Conservation (phyloP, 768 basidiomycete species). For the Suillus fuscotomentosus region DNA sequence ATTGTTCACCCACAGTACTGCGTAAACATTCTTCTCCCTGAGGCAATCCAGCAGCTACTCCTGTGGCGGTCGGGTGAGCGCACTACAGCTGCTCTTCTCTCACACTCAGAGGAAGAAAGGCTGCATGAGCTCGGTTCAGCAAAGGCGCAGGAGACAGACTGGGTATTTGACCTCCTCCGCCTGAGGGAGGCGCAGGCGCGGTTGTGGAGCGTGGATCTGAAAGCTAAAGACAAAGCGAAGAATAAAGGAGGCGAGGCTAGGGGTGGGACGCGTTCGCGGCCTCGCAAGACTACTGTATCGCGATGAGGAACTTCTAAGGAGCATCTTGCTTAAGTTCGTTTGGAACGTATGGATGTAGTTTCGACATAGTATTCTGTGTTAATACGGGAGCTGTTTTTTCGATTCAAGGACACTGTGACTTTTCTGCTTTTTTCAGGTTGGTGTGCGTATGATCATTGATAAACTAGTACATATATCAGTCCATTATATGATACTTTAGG, state of each 20-base stretch:
- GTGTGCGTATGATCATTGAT: background rate
- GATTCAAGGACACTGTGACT: background rate
- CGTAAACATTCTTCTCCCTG: conserved; percentile 67
- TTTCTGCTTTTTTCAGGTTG: background rate
- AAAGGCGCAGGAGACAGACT: conserved; percentile 56
- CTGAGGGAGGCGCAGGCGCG: conserved; percentile 38
- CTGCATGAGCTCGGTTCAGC: conserved; percentile 49
- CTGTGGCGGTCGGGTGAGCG: conserved; percentile 69
- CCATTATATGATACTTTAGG: background rate
- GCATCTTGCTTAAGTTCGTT: background rate
- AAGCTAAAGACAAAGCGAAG: conserved; percentile 24
- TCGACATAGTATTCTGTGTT: background rate
- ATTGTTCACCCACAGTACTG: conserved; percentile 53
- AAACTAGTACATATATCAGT: no score
- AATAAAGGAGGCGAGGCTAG: conserved; percentile 14
- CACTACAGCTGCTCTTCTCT: conserved; percentile 45
- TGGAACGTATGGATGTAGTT: background rate
- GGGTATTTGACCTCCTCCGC: conserved; percentile 62
- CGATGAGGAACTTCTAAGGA: conserved; percentile 8
- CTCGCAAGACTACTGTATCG: conserved; percentile 19
- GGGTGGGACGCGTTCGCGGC: conserved; percentile 32
- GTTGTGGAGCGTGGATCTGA: conserved; percentile 32
- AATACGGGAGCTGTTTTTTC: background rate
- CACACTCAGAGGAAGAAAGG: conserved; percentile 51
- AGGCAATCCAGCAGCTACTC: conserved; percentile 70